Evolutionary conservation across 192 early-diverging fungal species (phyloP), one percentile per base, ranked within the genome.

Genomic region (Dimargaris xerosporica): DNA sequence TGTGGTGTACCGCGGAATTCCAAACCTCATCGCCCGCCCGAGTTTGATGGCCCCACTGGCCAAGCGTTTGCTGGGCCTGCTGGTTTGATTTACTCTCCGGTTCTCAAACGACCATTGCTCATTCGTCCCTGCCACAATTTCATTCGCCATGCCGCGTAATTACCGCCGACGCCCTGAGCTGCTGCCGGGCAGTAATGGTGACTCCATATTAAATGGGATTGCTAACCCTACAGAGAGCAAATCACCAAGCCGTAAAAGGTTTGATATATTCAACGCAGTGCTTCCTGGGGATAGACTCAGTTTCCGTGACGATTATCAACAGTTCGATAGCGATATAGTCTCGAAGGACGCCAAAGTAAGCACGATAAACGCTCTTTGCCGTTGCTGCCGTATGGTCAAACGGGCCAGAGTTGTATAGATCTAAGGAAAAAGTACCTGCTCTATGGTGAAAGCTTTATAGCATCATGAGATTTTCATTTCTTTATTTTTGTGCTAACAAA

Each of bases 121-220:
- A 52, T 7, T 28, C 19, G 28, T 11, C 0, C 28, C 50, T 19
- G 50, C 19, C 6, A 26, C 50, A 0, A 2, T 10, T n/a, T 26
- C 19, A 52, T 11, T 28, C 50, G 34, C 50, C 50, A 52, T 52
- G 50, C 50, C 50, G 6, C 50, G 50, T n/a, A 52, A 52, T 52
- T 52, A 52, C 19, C 50, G 50, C n/a, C 50, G 19, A 7, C 34
- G 34, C 34, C 34, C 34, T 52, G 28, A 52, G 50, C 23, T n/a
- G 28, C 19, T 3, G 3, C 23, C 50, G 9, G 50, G 11, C 28
- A 21, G 23, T 19, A 28, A 52, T 52, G 21, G 23, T 0, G 19
- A 10, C 9, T 10, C 11, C 9, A 19, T 19, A n/a, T 52, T 19
- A 10, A n/a, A 21, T 25, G 47, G 9, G n/a, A 26, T 28, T 19